phyloP scores from a whole-genome alignment of 306 rosid genomes.

The Cucurbita pepo region DNA sequence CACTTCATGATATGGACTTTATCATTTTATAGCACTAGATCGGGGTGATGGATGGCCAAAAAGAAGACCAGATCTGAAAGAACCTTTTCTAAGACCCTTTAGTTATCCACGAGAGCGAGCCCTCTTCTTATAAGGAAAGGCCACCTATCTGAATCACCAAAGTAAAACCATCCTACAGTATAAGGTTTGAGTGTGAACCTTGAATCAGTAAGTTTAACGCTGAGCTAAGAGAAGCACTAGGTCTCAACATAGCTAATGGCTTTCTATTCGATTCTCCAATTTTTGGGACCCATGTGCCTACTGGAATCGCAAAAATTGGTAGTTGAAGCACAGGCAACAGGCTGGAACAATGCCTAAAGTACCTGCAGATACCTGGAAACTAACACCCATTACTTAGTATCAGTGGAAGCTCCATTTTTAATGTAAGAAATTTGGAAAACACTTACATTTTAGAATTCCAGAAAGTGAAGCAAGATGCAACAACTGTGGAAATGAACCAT shows the following conservation, averaged over 20 bases:
- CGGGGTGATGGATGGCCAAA: neutral
- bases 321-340: conserved; percentile 78
- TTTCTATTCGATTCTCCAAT: conserved; percentile 74
- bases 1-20: neutral
- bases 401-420: conserved; percentile 1
- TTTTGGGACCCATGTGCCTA: conserved; percentile 96
- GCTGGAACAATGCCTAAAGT: conserved; percentile 75
- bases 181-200: conserved; percentile 1
- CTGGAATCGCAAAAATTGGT: conserved; percentile 68
- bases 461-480: conserved; percentile 92
- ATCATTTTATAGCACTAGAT: neutral
- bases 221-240: conserved; percentile 63
- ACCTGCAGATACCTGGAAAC: conserved; percentile 92
- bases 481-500: conserved; percentile 82
- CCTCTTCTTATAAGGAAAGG: neutral
- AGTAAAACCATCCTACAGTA: neutral
- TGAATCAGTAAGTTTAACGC: conserved; percentile 48
- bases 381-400: conserved; percentile 21
- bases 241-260: conserved; percentile 82
- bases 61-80: neutral
- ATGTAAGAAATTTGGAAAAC: neutral
- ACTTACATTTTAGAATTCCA: conserved; percentile 78
- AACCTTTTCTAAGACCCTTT: neutral
- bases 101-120: neutral
- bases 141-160: neutral